Evolutionary conservation across 2,329 filamentous ascomycete genomes (phyloP), one percentile per base, ranked within the genome.

Genomic region (Fusarium irregulare): DNA sequence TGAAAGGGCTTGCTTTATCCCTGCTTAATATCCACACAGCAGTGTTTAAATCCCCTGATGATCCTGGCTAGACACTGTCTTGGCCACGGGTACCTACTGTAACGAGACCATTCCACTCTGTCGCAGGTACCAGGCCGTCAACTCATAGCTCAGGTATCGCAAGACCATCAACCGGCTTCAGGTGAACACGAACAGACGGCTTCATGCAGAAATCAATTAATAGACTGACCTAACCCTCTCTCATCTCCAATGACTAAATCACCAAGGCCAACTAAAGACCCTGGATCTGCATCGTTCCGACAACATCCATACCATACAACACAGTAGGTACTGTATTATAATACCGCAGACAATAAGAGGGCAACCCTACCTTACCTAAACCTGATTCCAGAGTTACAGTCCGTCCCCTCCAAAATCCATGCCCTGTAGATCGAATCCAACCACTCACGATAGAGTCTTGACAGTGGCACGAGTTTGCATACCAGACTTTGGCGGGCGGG

Each of bases 401-500:
- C 55, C 21, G 46, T 40, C 49, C 53, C 37, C 37, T 45, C 50
- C 30, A 23, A 46, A 40, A 67, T 49, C 62, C 50, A 67, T 70
- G 46, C 46, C 59, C 54, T 45, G 37, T 13, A 40, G 12, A 42
- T 41, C 42, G 30, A 47, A 16, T 56, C 53, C 28, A 23, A 42
- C 68, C 68, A 71, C 60, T 61, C 68, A 71, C 25, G n/a, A 51
- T 25, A 23, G 32, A 49, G 59, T 60, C 56, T 62, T 55, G 40
- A 42, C 37, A 42, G 68, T 73, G 73, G 66, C 71, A 62, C 64
- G 60, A 64, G 59, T 72, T 66, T 71, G 58, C 71, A 71, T 73
- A 47, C 73, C 73, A 72, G 58, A 71, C 56, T 41, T 61, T 21
- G 62, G 56, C 64, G 54, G 62, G 54, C 51, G 37, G 49, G 18